Conservation (phyloP, 208 protist genomes). For the Tetramitus jugosus region DNA sequence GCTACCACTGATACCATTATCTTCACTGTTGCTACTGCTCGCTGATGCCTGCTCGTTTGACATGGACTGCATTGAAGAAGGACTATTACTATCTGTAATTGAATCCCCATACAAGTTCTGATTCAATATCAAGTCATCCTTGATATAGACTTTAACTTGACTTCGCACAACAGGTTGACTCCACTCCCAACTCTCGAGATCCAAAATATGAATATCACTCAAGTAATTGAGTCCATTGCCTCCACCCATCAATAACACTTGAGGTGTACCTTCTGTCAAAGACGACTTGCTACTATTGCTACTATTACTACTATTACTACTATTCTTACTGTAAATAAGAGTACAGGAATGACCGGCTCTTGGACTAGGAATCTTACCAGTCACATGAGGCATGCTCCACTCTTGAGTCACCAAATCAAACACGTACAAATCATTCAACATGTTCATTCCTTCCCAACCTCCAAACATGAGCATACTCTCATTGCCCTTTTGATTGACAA, state of each 20-base stretch:
- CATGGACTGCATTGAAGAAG: not conserved
- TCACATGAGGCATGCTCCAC: not conserved
- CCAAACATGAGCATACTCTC: not conserved
- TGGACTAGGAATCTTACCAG: not conserved
- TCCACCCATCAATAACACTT: not conserved
- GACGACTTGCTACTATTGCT: not conserved
- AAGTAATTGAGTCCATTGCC: not conserved
- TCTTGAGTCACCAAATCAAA: not conserved
- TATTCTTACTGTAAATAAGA: not conserved
- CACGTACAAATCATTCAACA: not conserved
- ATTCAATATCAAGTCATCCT: not conserved
- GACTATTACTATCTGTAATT: no score
- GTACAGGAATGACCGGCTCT: constrained; percentile 16
- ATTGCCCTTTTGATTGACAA: not conserved
- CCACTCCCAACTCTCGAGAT: not conserved
- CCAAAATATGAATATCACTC: not conserved
- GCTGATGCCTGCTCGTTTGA: no score
- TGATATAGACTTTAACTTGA: constrained; percentile 2
- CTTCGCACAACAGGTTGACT: not conserved
- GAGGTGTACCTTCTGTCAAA: not conserved
- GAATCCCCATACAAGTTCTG: not conserved
- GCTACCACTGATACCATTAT: no score
- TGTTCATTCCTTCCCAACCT: constrained; percentile 1
- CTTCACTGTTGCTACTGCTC: no score
- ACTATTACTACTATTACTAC: no score